Conservation (phyloP, 148 eudicot genomes). For the Diospyros kaki region DNA sequence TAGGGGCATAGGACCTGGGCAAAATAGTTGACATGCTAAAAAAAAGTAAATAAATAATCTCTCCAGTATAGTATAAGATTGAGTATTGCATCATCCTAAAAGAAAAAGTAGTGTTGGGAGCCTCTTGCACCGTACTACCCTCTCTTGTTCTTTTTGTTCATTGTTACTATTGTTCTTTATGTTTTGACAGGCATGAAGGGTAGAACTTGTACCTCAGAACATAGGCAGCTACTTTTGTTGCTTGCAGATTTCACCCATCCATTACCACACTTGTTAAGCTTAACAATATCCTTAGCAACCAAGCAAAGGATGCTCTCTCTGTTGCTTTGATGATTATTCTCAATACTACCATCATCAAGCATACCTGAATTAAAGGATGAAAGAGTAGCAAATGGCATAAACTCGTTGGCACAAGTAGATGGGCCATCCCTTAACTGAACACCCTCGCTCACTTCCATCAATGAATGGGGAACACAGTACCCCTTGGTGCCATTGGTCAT, state of each 20-base stretch:
- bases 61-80: no score
- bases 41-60: no score
- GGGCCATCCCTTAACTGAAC: slow-evolving; percentile 32
- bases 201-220: slow-evolving; percentile 58
- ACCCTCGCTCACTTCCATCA: slow-evolving; percentile 43
- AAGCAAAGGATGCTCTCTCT: slow-evolving; percentile 50
- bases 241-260: slow-evolving; percentile 33
- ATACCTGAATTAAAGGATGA: slow-evolving; percentile 43
- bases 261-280: slow-evolving; percentile 59
- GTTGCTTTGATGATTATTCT: slow-evolving; percentile 19
- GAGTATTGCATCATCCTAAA: no score
- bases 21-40: no score
- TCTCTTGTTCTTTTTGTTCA: no score
- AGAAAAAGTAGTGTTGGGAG: no score
- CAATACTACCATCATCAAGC: slow-evolving; percentile 23
- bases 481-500: slow-evolving; percentile 31
- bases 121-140: no score
- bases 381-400: slow-evolving; percentile 49
- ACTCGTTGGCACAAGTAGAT: slow-evolving; percentile 55
- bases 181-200: neutral
- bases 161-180: neutral
- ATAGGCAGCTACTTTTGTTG: slow-evolving; percentile 43
- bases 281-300: slow-evolving; percentile 54
- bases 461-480: slow-evolving; percentile 62
- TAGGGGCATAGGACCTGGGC: neutral